Evolutionary conservation across 345 rosid species (phyloP), one percentile per base, ranked within the genome.

Genomic region (Boechera retrofracta): DNA sequence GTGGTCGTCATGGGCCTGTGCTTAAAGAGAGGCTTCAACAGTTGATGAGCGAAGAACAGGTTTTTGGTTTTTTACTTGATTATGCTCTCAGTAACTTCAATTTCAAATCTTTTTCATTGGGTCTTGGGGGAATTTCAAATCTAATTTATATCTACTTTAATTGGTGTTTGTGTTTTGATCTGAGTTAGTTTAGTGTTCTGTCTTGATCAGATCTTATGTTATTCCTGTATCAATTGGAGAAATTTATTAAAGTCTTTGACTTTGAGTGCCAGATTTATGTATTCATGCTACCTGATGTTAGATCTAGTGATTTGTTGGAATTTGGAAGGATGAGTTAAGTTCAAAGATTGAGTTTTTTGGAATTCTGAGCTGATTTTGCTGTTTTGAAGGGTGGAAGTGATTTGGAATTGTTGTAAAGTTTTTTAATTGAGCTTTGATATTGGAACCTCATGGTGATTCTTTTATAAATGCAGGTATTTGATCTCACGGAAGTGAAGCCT

Each of bases 1-100:
- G 99, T 28, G 98, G 99, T 52, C 87, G 97, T 7, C 83, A 86
- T 39, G 98, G 97, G 0, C 97, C 95, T 7, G 90, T 85, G 61
- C 96, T 96, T 61, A 89, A 85, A 83, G 83, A 78, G 65, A 85
- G 97, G 68, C 91, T 96, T 44, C 88, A 85, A 81, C 86, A 89
- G 70, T 81, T 96, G 57, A 89, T 96, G 85, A 89, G 91, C 39
- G 83, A 86, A 36, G 98, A 96, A 68, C 97, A 96, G 93, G 99
- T 89, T 61, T 26, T 29, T 60, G 2, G 15, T 52, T 16, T 38
- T 9, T 24, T 4, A 24, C 29, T 52, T 18, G 28, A n/a, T n/a
- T n/a, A 16, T 24, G 29, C 21, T 66, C 26, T 67, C 5, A 42
- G 15, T 59, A 7, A 35, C 75, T 71, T 71, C 42, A 33, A 1